phyloP scores from a whole-genome alignment of 371 early-diverging fungal species.

The Mucor plumbeus region DNA sequence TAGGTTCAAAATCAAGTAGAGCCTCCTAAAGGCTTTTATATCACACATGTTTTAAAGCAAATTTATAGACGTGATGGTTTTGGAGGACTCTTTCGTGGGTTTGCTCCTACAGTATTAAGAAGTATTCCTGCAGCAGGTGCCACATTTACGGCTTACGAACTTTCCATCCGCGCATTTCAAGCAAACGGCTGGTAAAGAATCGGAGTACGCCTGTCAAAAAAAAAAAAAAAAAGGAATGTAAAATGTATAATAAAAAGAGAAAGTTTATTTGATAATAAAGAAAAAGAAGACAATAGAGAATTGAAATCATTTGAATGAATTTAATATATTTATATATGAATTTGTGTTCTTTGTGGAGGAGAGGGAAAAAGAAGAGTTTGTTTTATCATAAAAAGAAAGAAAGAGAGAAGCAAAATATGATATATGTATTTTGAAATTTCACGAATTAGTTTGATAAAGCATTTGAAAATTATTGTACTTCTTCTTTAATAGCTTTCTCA shows the following conservation, averaged over 20 bases:
- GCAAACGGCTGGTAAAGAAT: slow-evolving; percentile 30
- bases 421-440: neutral
- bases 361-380: neutral
- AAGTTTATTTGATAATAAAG: neutral
- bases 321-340: neutral
- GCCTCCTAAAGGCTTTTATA: slow-evolving; percentile 70
- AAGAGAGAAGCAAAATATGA: neutral
- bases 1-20: slow-evolving; percentile 64
- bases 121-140: slow-evolving; percentile 78
- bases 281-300: neutral
- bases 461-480: neutral
- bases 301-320: neutral
- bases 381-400: neutral
- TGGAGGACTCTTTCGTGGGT: slow-evolving; percentile 66
- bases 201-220: slow-evolving; percentile 34
- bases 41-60: slow-evolving; percentile 51
- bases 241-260: neutral
- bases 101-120: slow-evolving; percentile 60
- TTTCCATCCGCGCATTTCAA: slow-evolving; percentile 59
- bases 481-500: neutral
- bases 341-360: neutral
- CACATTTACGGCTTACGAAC: slow-evolving; percentile 81
- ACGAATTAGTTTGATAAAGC: neutral
- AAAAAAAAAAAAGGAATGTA: neutral
- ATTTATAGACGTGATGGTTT: slow-evolving; percentile 63